A percentile compares a stretch with the other conserved stretches of the same genome.
These are phyloP conservation scores for Aspergillus sp. DNA, from an alignment of 2,329 filamentous ascomycete species.

Conservation along the genomic window DNA sequence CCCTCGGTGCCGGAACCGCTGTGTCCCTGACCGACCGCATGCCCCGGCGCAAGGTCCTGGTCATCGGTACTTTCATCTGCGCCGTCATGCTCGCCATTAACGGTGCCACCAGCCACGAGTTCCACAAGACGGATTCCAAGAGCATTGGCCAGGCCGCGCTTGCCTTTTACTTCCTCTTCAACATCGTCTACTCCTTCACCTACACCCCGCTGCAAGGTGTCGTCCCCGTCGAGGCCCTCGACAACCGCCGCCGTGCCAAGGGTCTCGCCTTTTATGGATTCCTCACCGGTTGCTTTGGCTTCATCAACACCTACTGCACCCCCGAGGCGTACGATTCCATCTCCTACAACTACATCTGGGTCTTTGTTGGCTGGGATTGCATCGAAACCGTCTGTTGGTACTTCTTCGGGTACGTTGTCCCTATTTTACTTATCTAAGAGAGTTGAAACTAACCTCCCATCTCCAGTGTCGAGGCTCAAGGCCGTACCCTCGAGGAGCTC, in stretches of 20 bases:
- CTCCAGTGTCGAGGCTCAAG: slow-evolving; percentile 54
- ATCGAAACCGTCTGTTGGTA: slow-evolving; percentile 14
- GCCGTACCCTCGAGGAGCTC: slow-evolving; percentile 55
- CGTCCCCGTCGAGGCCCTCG: slow-evolving; percentile 16
- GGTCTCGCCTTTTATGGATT: slow-evolving; percentile 17
- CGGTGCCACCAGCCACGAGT: slow-evolving; percentile 5
- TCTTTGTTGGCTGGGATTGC: slow-evolving; percentile 18
- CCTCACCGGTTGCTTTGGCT: slow-evolving; percentile 14
- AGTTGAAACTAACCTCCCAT: neutral
- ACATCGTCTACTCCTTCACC: slow-evolving; percentile 13
- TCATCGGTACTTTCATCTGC: slow-evolving; percentile 48
- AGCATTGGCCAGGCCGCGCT: slow-evolving; percentile 7
- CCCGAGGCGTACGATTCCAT: slow-evolving; percentile 10
- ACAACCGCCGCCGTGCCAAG: slow-evolving; percentile 13
- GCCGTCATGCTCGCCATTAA: slow-evolving; percentile 12
- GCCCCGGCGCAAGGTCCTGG: slow-evolving; percentile 53
- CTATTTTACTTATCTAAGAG: neutral
- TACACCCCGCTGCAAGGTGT: slow-evolving; percentile 18
- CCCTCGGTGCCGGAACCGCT: slow-evolving; percentile 49
- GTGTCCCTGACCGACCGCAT: slow-evolving; percentile 52
- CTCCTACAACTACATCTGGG: slow-evolving; percentile 15
- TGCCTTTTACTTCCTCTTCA: slow-evolving; percentile 18
- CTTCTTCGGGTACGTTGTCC: slow-evolving; percentile 11
- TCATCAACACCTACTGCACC: slow-evolving; percentile 14
- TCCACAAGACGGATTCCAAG: neutral